phyloP scores from a whole-genome alignment of 805 yeast genomes.

The Candida maltosa region DNA sequence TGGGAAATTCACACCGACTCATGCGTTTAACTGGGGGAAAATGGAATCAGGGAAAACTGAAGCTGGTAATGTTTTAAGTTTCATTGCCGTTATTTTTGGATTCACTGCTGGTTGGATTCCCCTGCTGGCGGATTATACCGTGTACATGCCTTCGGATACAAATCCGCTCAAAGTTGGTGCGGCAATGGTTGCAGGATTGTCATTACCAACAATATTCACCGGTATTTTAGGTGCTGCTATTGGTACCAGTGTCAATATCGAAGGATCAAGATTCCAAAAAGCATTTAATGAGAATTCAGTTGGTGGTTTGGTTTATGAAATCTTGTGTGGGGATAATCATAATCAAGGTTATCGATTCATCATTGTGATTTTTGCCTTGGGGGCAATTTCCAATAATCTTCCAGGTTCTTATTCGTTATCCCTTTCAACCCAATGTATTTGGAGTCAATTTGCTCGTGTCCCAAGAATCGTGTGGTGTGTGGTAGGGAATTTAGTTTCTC shows the following conservation, averaged over 20 bases:
- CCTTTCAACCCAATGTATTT: conserved; percentile 26
- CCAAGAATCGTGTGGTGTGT: conserved; percentile 35
- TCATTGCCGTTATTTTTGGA: conserved; percentile 27
- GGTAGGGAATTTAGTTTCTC: conserved; percentile 26
- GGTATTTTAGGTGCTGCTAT: conserved; percentile 30
- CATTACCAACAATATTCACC: conserved; percentile 24
- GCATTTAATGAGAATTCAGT: conserved; percentile 21
- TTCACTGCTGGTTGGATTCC: conserved; percentile 33
- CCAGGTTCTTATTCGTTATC: conserved; percentile 33
- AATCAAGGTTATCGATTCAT: conserved; percentile 30
- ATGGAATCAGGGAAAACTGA: conserved; percentile 24
- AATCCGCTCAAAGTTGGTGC: conserved; percentile 23
- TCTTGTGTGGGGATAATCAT: conserved; percentile 21
- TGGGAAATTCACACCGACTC: conserved; percentile 23
- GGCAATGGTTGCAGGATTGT: conserved; percentile 25
- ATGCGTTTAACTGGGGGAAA: conserved; percentile 20
- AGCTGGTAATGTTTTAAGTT: conserved; percentile 28
- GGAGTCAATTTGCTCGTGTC: conserved; percentile 26
- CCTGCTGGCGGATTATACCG: conserved; percentile 31
- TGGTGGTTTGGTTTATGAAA: conserved; percentile 29
- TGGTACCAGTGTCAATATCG: conserved; percentile 18
- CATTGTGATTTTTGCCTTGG: conserved; percentile 27
- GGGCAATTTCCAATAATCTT: conserved; percentile 29
- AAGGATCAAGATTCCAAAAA: conserved; percentile 4
- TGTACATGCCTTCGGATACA: conserved; percentile 26